A percentile compares a stretch with the other conserved stretches of the same genome.
Evolutionary conservation across 2,329 filamentous ascomycete genomes (phyloP).

Genomic region (Exophiala sideris): DNA sequence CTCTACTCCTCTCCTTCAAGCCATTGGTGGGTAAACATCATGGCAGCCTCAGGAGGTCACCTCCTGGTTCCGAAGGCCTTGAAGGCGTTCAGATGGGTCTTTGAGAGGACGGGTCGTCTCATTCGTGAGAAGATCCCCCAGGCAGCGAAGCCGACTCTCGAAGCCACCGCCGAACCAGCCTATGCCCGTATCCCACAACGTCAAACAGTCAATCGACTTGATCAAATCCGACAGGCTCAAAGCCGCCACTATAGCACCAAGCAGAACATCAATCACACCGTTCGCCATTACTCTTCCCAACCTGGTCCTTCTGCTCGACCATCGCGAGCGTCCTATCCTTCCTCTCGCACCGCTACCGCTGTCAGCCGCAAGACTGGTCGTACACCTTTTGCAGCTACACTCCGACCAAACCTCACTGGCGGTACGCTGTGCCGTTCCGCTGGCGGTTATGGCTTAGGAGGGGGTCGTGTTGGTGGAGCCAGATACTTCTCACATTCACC

Average conservation of each 20-base stretch:
- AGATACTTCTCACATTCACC: slow-evolving; percentile 90
- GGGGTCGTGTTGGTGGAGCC: slow-evolving; percentile 65
- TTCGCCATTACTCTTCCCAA: slow-evolving; percentile 52
- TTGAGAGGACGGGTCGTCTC: slow-evolving; percentile 45
- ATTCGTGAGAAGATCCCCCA: slow-evolving; percentile 44
- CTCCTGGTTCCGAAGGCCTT: slow-evolving; percentile 49
- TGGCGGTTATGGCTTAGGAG: slow-evolving; percentile 78
- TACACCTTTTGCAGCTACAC: slow-evolving; percentile 80
- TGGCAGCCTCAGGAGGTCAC: slow-evolving; percentile 49
- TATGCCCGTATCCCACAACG: slow-evolving; percentile 53
- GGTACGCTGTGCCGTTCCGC: slow-evolving; percentile 79
- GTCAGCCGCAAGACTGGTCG: slow-evolving; percentile 66
- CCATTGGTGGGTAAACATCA: slow-evolving; percentile 32
- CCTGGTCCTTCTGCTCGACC: slow-evolving; percentile 42
- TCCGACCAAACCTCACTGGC: slow-evolving; percentile 88
- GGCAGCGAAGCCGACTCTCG: slow-evolving; percentile 25
- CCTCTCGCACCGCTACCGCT: slow-evolving; percentile 54
- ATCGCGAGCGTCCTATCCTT: slow-evolving; percentile 53
- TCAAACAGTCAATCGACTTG: slow-evolving; percentile 60
- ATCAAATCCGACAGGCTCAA: slow-evolving; percentile 61
- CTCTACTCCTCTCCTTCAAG: slow-evolving; percentile 7
- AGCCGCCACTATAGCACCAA: slow-evolving; percentile 63
- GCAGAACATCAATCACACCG: slow-evolving; percentile 38
- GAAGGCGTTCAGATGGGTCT: slow-evolving; percentile 46
- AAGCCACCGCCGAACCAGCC: slow-evolving; percentile 50